Base-by-base conservation (phyloP, 140 eudicot species). In the Anethum foeniculum region DNA sequence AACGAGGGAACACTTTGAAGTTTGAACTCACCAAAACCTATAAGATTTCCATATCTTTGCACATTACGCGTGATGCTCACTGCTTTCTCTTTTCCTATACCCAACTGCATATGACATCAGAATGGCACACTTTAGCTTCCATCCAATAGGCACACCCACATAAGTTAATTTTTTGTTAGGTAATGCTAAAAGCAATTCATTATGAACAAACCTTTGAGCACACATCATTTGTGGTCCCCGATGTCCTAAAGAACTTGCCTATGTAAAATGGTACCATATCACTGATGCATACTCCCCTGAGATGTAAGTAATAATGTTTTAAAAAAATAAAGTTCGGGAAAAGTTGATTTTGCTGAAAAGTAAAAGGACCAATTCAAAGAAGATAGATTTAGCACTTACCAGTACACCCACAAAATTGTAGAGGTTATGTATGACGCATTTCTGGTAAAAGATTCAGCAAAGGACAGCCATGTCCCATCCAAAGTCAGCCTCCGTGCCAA, bases 241-340 rank as follows among this genome's bases (percentile, higher is more conserved):
- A 87, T 83, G 84, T 87, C 85, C 88, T 90, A 86, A 92, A 94
- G 75, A 94, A 84, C 85, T 85, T 94, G 78, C 97, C 97, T 1
- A 94, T 80, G 88, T 94, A 94, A 86, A 94, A 94, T 73, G 97
- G 98, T 84, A 92, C 82, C 98, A 94, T 90, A 84, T 94, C 98
- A 84, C 98, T 92, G 54, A 94, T 86, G 78, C 97, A 94, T 69
- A 94, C 97, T 81, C 98, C 98, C 98, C 97, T 90, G 91, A 75
- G 30, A 81, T 82, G 77, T 36, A 58, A 77, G 27, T 80, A 28
- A 79, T 41, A 46, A 81, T 77, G 62, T 79, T 82, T 79, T 21
- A 81, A 25, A 77, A 78, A 80, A 75, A 43, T 68, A 62, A 34
- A 75, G 58, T 72, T 39, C 64, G 0, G 52, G 27, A 32, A 32